Percentiles rank a stretch among this genome's conserved stretches.
Conservation (phyloP, 352 stramenopile species). For the Globisporangium yorkense region DNA sequence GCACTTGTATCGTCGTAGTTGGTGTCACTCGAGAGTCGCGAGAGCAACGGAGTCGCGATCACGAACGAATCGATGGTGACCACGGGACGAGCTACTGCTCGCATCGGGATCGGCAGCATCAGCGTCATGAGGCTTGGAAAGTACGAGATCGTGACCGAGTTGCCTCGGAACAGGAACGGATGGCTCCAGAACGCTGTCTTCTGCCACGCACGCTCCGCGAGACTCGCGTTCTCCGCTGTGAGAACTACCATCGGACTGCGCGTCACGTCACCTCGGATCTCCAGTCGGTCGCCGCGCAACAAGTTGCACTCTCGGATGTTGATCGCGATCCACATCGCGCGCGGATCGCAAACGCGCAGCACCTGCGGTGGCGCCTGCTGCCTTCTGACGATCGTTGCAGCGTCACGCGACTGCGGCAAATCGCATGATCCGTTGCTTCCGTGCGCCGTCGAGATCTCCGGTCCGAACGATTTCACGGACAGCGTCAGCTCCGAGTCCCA, state of each 20-base stretch:
- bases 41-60: conserved; percentile 14
- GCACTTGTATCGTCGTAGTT: neutral
- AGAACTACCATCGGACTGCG: conserved; percentile 9
- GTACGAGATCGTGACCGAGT: conserved; percentile 40
- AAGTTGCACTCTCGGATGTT: conserved; percentile 20
- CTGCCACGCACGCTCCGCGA: conserved; percentile 1
- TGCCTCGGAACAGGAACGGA: conserved; percentile 34
- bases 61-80: conserved; percentile 38
- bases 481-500: neutral
- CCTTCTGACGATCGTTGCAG: conserved; percentile 13
- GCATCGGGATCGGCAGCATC: conserved; percentile 24
- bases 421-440: neutral
- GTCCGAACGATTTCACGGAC: neutral
- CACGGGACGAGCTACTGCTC: conserved; percentile 16
- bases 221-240: conserved; percentile 12
- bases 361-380: conserved; percentile 19
- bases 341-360: conserved; percentile 12
- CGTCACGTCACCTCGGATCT: conserved; percentile 8
- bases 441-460: neutral
- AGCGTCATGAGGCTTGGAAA: conserved; percentile 42
- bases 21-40: neutral
- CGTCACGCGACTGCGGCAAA: neutral
- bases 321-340: conserved; percentile 18
- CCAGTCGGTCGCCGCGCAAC: conserved; percentile 19
- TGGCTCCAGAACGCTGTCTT: conserved; percentile 29